These are phyloP conservation scores for Lodderomyces elongisporus DNA, from an alignment of 1,139 yeast genomes.

Conservation along the genomic window DNA sequence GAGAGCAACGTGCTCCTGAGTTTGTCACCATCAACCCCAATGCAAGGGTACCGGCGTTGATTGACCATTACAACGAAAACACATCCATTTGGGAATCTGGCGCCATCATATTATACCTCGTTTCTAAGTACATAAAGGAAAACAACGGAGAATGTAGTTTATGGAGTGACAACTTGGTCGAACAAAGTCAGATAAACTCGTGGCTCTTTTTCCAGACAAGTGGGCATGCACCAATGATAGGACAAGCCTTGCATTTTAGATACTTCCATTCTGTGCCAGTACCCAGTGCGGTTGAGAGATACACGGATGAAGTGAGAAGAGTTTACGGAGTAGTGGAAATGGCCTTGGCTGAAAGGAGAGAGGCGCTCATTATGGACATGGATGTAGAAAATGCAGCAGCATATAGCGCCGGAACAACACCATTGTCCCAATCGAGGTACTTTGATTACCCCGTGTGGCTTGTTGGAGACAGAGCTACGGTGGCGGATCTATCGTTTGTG, in stretches of 20 bases:
- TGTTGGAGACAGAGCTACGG: slow-evolving; percentile 84
- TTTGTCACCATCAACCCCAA: slow-evolving; percentile 89
- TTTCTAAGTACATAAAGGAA: slow-evolving; percentile 61
- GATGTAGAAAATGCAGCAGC: slow-evolving; percentile 88
- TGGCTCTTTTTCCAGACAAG: slow-evolving; percentile 95
- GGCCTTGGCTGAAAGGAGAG: slow-evolving; percentile 92
- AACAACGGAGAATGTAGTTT: slow-evolving; percentile 63
- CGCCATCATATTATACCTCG: slow-evolving; percentile 76
- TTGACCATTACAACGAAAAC: slow-evolving; percentile 79
- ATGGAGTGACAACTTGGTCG: slow-evolving; percentile 76
- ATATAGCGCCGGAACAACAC: slow-evolving; percentile 84
- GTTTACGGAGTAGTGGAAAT: slow-evolving; percentile 93
- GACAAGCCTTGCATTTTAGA: slow-evolving; percentile 91
- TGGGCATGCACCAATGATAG: slow-evolving; percentile 97
- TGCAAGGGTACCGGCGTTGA: slow-evolving; percentile 90
- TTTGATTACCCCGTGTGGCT: slow-evolving; percentile 95
- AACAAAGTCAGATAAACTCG: slow-evolving; percentile 80
- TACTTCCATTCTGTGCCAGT: slow-evolving; percentile 86
- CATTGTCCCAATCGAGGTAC: slow-evolving; percentile 77
- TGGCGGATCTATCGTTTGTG: slow-evolving; percentile 88
- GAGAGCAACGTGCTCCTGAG: slow-evolving; percentile 92
- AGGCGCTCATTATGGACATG: slow-evolving; percentile 82
- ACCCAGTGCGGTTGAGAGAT: slow-evolving; percentile 85
- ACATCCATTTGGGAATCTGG: slow-evolving; percentile 93
- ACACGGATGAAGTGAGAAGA: slow-evolving; percentile 88